phyloP scores from a whole-genome alignment of 1,284 basidiomycete genomes.

The Marasmius oreades region DNA sequence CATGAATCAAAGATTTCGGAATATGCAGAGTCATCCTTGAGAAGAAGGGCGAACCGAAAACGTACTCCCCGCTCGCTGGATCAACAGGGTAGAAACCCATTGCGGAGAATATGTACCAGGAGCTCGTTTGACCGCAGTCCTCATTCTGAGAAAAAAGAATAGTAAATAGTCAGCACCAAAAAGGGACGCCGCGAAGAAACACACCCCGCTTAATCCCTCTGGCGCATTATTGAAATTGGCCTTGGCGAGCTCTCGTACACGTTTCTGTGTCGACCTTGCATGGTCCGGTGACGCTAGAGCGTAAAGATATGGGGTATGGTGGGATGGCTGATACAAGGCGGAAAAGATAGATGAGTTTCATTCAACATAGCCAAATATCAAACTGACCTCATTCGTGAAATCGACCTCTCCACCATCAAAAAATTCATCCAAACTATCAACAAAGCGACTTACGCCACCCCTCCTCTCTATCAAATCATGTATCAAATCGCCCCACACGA shows the following conservation, averaged over 20 bases:
- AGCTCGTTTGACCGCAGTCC: constrained; percentile 87
- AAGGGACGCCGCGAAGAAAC: constrained; percentile 16
- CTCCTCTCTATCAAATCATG: constrained; percentile 58
- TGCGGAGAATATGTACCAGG: constrained; percentile 82
- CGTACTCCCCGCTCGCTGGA: constrained; percentile 70
- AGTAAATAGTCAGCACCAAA: background rate
- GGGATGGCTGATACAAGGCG: constrained; percentile 52
- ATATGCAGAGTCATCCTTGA: constrained; percentile 9
- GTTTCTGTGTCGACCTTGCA: constrained; percentile 66
- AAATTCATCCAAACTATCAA: constrained; percentile 70
- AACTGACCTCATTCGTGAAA: constrained; percentile 73
- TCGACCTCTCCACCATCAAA: constrained; percentile 81
- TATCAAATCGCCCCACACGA: constrained; percentile 43
- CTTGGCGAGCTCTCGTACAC: constrained; percentile 63
- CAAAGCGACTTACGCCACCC: constrained; percentile 64
- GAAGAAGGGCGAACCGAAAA: constrained; percentile 56
- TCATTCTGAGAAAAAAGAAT: constrained; percentile 55
- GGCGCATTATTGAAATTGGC: constrained; percentile 67
- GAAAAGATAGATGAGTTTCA: background rate
- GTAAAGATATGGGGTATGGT: constrained; percentile 84
- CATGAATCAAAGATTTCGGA: constrained; percentile 8
- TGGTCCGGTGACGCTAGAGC: constrained; percentile 55
- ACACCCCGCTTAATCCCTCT: constrained; percentile 65
- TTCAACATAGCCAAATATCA: background rate
- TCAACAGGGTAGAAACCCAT: constrained; percentile 88